Conservation (phyloP, 768 basidiomycete species). For the Pulveroboletus sp. region DNA sequence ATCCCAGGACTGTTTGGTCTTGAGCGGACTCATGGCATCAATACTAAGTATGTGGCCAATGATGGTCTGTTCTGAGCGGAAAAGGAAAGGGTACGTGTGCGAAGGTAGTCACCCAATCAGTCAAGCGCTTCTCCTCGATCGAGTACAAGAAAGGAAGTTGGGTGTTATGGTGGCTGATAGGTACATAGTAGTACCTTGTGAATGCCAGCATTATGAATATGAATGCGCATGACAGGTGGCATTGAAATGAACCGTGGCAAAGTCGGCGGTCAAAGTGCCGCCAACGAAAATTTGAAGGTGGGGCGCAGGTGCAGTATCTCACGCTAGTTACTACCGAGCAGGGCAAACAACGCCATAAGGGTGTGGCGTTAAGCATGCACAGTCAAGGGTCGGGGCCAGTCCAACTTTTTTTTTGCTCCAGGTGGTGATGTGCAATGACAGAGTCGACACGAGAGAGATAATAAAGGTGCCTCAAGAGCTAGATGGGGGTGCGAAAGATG, state of each 20-base stretch:
- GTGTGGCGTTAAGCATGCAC: slow-evolving; percentile 3
- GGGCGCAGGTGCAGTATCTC: background rate
- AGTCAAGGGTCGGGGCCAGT: background rate
- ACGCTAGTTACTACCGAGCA: slow-evolving; percentile 3
- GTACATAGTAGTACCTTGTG: too few relatives aligned
- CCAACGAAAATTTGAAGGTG: background rate
- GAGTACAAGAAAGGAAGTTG: background rate
- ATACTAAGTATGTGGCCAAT: too few relatives aligned
- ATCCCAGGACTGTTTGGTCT: background rate
- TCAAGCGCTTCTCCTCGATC: background rate
- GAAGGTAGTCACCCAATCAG: slow-evolving; percentile 3
- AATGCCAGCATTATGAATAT: too few relatives aligned
- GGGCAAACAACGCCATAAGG: slow-evolving; percentile 7
- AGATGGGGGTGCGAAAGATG: too few relatives aligned
- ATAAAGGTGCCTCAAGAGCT: too few relatives aligned
- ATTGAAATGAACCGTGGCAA: slow-evolving; percentile 5
- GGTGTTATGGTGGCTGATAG: background rate
- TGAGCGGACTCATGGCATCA: background rate
- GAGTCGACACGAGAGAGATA: background rate
- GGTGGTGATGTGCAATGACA: background rate
- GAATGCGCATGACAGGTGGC: background rate
- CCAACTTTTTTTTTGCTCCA: background rate
- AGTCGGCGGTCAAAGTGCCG: background rate
- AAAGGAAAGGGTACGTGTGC: slow-evolving; percentile 5
- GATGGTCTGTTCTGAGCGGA: background rate